Percentiles rank a stretch among this genome's conserved stretches.
phyloP scores from a whole-genome alignment of 805 yeast species.

The Starmerella lactis-condensi region DNA sequence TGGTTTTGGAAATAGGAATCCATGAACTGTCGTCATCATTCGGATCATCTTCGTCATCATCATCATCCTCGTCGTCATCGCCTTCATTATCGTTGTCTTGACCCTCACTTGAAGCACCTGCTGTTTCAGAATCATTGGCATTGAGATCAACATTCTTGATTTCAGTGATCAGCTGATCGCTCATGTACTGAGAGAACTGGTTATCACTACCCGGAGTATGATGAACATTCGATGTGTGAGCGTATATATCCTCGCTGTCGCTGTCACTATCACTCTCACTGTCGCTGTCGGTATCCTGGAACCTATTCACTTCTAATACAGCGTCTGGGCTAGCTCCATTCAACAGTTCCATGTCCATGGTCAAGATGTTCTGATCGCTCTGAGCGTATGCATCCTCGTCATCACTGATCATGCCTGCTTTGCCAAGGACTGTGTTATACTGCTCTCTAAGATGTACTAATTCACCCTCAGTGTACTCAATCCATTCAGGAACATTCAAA shows the following conservation, averaged over 20 bases:
- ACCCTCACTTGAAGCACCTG: too few relatives aligned
- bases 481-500: constrained; percentile 44
- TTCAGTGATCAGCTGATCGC: constrained; percentile 46
- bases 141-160: constrained; percentile 10
- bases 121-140: too few relatives aligned
- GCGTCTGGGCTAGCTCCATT: too few relatives aligned
- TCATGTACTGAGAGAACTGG: constrained; percentile 54
- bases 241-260: constrained; percentile 15
- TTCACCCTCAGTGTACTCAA: constrained; percentile 60
- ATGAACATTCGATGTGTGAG: constrained; percentile 12
- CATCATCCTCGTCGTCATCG: constrained; percentile 33
- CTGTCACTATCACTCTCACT: constrained; percentile 17
- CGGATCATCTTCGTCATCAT: constrained; percentile 29
- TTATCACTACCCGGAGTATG: constrained; percentile 19
- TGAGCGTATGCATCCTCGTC: constrained; percentile 20
- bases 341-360: constrained; percentile 1
- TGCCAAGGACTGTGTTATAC: constrained; percentile 81
- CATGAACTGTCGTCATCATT: constrained; percentile 7
- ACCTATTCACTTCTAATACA: constrained; percentile 24
- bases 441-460: constrained; percentile 80
- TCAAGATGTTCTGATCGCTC: constrained; percentile 1
- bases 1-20: constrained; percentile 8
- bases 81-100: constrained; percentile 29
- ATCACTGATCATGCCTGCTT: constrained; percentile 25
- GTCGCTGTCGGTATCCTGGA: constrained; percentile 16